These are phyloP conservation scores for Phyllosticta ampelicida DNA, from an alignment of 2,329 filamentous ascomycete species.

Conservation along the genomic window DNA sequence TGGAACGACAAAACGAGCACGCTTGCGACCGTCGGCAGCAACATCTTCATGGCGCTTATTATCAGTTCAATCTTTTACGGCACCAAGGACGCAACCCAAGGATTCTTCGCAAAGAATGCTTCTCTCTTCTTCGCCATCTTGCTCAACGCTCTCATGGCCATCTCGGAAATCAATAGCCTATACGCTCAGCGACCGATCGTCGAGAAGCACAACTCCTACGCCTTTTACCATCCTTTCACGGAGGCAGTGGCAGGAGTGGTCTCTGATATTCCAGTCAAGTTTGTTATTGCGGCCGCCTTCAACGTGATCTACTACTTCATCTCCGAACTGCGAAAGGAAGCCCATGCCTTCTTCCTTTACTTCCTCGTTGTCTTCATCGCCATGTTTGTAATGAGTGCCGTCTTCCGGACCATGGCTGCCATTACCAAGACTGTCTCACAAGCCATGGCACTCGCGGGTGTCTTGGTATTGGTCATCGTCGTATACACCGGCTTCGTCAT, in stretches of 20 bases:
- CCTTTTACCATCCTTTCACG: constrained; percentile 76
- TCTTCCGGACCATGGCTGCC: constrained; percentile 69
- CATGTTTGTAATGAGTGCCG: constrained; percentile 64
- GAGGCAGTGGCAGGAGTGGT: constrained; percentile 78
- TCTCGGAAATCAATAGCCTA: constrained; percentile 40
- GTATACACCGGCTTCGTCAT: constrained; percentile 60
- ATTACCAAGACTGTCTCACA: constrained; percentile 56
- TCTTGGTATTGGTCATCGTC: constrained; percentile 53
- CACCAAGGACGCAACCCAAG: constrained; percentile 38
- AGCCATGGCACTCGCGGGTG: constrained; percentile 43
- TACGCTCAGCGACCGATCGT: constrained; percentile 84
- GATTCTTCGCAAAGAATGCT: constrained; percentile 45
- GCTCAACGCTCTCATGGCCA: constrained; percentile 48
- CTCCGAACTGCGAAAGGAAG: constrained; percentile 60
- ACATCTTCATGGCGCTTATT: constrained; percentile 49
- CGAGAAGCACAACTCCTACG: constrained; percentile 77
- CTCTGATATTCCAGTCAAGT: constrained; percentile 71
- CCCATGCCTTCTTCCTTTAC: constrained; percentile 76
- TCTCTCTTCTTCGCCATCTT: constrained; percentile 51
- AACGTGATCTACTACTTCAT: constrained; percentile 79
- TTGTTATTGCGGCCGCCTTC: constrained; percentile 59
- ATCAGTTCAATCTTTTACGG: constrained; percentile 51
- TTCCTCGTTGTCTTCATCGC: constrained; percentile 55
- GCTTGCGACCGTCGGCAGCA: constrained; percentile 30
- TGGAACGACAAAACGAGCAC: constrained; percentile 24